These are phyloP conservation scores for Cutaneotrichosporon dermatis DNA, from an alignment of 1,284 basidiomycete genomes.

Conservation along the genomic window DNA sequence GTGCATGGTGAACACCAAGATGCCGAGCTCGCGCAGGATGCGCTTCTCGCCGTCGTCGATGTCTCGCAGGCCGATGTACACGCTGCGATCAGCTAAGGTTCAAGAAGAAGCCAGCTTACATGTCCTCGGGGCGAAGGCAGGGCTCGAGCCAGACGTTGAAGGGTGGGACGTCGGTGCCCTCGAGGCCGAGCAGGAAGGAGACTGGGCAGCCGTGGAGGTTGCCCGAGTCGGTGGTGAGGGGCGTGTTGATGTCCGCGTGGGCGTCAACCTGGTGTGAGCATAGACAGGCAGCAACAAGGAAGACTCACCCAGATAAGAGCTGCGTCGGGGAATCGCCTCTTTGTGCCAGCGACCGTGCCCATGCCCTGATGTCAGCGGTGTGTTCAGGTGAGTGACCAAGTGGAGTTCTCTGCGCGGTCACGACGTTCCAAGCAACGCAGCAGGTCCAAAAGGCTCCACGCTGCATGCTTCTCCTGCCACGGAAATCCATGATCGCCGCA, in stretches of 20 bases:
- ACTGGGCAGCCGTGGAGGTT: slow-evolving; percentile 99
- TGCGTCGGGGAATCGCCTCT: slow-evolving; percentile 54
- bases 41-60: slow-evolving; percentile 85
- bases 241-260: slow-evolving; percentile 93
- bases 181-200: slow-evolving; percentile 82
- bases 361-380: slow-evolving; percentile 59
- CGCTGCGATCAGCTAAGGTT: slow-evolving; percentile 25
- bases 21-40: slow-evolving; percentile 78
- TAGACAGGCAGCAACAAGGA: too few relatives aligned
- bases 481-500: too few relatives aligned
- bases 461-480: too few relatives aligned
- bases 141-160: slow-evolving; percentile 69
- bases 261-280: slow-evolving; percentile 59
- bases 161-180: slow-evolving; percentile 59
- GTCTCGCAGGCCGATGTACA: slow-evolving; percentile 92
- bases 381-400: too few relatives aligned
- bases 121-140: slow-evolving; percentile 61
- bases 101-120: too few relatives aligned
- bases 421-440: too few relatives aligned
- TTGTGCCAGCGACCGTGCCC: slow-evolving; percentile 61
- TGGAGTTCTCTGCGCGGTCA: too few relatives aligned
- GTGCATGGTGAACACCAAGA: slow-evolving; percentile 97
- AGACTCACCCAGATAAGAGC: slow-evolving; percentile 75
- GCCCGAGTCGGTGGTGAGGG: slow-evolving; percentile 76
- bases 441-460: too few relatives aligned